Percentiles rank a stretch among this genome's conserved stretches.
Conservation (phyloP, 345 rosid genomes). For the Eucalyptus shirleyi region DNA sequence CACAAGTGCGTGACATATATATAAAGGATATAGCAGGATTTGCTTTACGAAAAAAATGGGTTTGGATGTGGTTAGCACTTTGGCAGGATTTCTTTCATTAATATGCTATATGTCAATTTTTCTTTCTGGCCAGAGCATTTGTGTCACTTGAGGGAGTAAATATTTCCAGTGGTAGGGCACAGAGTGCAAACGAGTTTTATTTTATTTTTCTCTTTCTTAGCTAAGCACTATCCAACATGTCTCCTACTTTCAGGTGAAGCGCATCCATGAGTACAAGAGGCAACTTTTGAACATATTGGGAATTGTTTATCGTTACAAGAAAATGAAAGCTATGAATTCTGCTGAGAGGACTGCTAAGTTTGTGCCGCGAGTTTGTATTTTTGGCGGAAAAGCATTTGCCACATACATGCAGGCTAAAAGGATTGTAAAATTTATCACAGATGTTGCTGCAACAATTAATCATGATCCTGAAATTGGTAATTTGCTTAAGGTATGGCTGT, state of each 20-base stretch:
- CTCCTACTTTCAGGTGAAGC: constrained; percentile 17
- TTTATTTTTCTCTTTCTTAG: background rate
- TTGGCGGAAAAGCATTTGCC: constrained; percentile 46
- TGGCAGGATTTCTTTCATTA: background rate
- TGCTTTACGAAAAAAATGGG: background rate
- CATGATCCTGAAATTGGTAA: constrained; percentile 32
- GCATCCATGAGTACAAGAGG: constrained; percentile 43
- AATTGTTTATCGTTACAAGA: constrained; percentile 32
- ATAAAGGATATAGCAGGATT: background rate
- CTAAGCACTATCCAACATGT: background rate
- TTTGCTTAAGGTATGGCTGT: constrained; percentile 18
- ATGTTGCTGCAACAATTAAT: constrained; percentile 28
- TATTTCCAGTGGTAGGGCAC: background rate
- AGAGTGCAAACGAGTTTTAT: background rate
- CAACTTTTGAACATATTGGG: constrained; percentile 36
- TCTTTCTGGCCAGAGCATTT: background rate
- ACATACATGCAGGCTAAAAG: constrained; percentile 45
- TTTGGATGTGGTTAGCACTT: background rate
- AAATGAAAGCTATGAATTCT: constrained; percentile 32
- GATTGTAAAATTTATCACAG: constrained; percentile 40
- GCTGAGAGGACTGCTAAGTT: constrained; percentile 13
- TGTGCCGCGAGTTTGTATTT: constrained; percentile 39
- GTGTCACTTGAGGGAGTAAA: background rate
- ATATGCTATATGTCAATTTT: background rate
- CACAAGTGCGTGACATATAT: background rate